phyloP scores from a whole-genome alignment of 2,329 filamentous ascomycete genomes.

The Biscogniauxia sp. region DNA sequence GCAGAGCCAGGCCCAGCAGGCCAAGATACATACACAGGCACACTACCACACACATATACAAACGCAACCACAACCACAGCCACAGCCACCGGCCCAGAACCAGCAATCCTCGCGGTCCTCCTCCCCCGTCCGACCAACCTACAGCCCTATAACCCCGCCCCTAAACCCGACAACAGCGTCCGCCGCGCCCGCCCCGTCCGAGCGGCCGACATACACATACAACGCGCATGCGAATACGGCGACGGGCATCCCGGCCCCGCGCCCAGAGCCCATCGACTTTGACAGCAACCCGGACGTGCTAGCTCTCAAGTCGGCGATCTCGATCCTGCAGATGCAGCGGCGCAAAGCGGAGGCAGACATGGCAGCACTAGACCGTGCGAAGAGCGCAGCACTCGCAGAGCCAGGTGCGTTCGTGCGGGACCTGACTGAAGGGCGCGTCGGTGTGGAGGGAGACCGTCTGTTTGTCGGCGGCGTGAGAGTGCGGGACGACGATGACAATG shows the following conservation, averaged over 20 bases:
- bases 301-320: constrained; percentile 80
- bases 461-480: constrained; percentile 12
- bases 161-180: constrained; percentile 34
- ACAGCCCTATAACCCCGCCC: constrained; percentile 56
- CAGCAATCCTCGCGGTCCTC: constrained; percentile 32
- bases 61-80: constrained; percentile 2
- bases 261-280: constrained; percentile 54
- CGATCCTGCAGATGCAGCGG: constrained; percentile 82
- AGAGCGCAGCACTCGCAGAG: constrained; percentile 66
- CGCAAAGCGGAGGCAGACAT: constrained; percentile 76
- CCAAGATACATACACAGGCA: constrained; percentile 1
- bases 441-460: constrained; percentile 36
- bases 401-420: constrained; percentile 71
- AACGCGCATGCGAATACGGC: constrained; percentile 19
- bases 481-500: constrained; percentile 24
- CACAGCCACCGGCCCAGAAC: constrained; percentile 3
- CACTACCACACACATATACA: neutral
- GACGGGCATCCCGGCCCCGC: constrained; percentile 37
- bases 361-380: constrained; percentile 64
- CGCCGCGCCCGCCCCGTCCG: constrained; percentile 5
- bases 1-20: neutral
- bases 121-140: constrained; percentile 48
- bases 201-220: constrained; percentile 27
- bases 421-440: constrained; percentile 60
- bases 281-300: constrained; percentile 79